Base-by-base conservation (phyloP, 2,329 filamentous ascomycete species). In the Epichloe gansuensis region DNA sequence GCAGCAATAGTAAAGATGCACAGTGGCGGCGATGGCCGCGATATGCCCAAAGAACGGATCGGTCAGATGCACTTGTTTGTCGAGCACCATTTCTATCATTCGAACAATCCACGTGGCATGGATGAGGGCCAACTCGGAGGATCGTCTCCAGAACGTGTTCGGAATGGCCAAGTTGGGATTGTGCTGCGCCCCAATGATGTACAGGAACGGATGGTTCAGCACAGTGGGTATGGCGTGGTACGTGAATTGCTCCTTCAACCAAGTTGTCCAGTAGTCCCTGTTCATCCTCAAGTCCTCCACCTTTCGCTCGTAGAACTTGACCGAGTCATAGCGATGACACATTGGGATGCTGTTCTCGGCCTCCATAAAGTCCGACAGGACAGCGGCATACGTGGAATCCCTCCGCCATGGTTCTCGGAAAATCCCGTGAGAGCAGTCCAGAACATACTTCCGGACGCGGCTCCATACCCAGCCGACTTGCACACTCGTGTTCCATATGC, bases 51-150 rank as follows among this genome's bases (percentile, higher is more conserved):
- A 74, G 58, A 76, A 77, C 0, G 74, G 74, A 56, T 77, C 74
- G 3, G 69, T 69, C 7, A 77, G 63, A 4, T 67, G 67, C 9
- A 76, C 63, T 49, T 72, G 68, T 61, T 75, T 76, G 51, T 76
- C 73, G 1, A 71, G 64, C 1, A 75, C 70, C 74, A 77, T 76
- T 47, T 76, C 74, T 39, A 78, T 75, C 60, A 78, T 70, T 3
- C 75, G 69, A 13, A 74, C 73, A 41, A 77, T 71, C 75, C 75
- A 78, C 0, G 75, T 78, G 2, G 72, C 69, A 47, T 78, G 75
- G 2, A 77, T 61, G 1, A 78, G 60, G 0, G 74, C 75, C 12
- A 75, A 60, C 56, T 78, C 75, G 0, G 73, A 76, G 0, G 74
- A 76, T 3, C 73, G 61, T 41, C 72, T 66, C 75, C 75, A 78